Evolutionary conservation across 306 rosid species (phyloP).

Genomic region (Malus fusca): DNA sequence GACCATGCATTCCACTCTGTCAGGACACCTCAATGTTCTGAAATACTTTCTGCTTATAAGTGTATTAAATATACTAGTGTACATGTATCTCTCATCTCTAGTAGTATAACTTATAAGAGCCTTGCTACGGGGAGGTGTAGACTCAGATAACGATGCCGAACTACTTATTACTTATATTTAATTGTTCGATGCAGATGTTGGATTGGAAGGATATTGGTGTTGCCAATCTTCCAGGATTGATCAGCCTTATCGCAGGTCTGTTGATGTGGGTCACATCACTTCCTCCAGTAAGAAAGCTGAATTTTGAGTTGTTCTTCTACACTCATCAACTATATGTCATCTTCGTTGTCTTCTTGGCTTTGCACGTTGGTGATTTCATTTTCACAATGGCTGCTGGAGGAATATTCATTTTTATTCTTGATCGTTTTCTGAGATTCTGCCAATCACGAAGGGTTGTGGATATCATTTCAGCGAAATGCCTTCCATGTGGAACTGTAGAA

Average conservation of each 20-base stretch:
- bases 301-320: constrained; percentile 89
- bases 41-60: not conserved
- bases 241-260: constrained; percentile 72
- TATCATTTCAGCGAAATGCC: constrained; percentile 64
- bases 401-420: constrained; percentile 69
- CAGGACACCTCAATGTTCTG: too few species aligned
- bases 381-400: constrained; percentile 72
- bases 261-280: constrained; percentile 94
- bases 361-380: constrained; percentile 81
- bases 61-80: not conserved
- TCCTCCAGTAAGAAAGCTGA: constrained; percentile 58
- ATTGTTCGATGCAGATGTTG: constrained; percentile 41
- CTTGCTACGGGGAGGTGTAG: not conserved
- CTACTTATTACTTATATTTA: not conserved
- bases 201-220: constrained; percentile 66
- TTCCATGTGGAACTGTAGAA: constrained; percentile 86
- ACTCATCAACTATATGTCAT: constrained; percentile 80
- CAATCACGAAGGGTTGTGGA: constrained; percentile 73
- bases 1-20: too few species aligned
- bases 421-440: constrained; percentile 80
- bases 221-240: constrained; percentile 70
- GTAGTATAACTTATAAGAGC: not conserved
- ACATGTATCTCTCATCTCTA: not conserved
- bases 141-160: not conserved
- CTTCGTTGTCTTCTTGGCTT: constrained; percentile 62